phyloP scores from a whole-genome alignment of 2,329 filamentous ascomycete species.

The Cylindrodendrum hubeiense region DNA sequence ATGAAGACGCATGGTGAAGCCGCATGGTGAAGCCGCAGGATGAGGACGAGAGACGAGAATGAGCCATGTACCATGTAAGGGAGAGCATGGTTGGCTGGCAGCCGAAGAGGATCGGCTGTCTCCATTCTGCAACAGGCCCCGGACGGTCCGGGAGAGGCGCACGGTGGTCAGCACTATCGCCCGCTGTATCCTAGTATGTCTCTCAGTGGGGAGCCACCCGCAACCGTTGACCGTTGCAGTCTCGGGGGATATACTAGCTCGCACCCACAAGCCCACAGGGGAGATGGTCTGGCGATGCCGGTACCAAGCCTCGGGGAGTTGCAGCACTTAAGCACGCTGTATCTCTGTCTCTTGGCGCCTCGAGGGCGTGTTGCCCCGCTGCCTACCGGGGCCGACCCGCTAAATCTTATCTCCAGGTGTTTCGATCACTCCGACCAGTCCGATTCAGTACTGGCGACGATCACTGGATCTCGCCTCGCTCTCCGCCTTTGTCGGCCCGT shows the following conservation, averaged over 20 bases:
- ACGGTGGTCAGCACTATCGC: neutral
- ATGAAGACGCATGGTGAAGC: no score
- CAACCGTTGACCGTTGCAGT: no score
- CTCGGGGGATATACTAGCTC: no score
- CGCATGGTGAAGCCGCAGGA: no score
- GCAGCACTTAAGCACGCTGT: constrained; percentile 2
- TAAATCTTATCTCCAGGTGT: constrained; percentile 33
- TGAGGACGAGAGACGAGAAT: neutral
- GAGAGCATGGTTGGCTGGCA: neutral
- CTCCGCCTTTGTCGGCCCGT: no score
- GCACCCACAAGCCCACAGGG: no score
- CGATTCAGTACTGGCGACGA: neutral
- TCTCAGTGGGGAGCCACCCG: constrained; percentile 7
- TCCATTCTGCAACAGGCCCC: neutral
- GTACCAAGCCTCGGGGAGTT: neutral
- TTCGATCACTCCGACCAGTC: neutral
- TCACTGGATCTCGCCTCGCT: neutral
- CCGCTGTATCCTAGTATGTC: neutral
- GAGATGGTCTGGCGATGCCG: no score
- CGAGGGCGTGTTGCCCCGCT: no score
- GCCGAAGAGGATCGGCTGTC: neutral
- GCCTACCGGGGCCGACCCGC: constrained; percentile 6
- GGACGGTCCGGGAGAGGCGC: constrained; percentile 6
- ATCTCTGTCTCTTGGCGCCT: constrained; percentile 8
- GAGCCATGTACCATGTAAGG: no score